Evolutionary conservation across 768 basidiomycete species (phyloP), one percentile per base, ranked within the genome.

Genomic region (Psilocybe azurescens): DNA sequence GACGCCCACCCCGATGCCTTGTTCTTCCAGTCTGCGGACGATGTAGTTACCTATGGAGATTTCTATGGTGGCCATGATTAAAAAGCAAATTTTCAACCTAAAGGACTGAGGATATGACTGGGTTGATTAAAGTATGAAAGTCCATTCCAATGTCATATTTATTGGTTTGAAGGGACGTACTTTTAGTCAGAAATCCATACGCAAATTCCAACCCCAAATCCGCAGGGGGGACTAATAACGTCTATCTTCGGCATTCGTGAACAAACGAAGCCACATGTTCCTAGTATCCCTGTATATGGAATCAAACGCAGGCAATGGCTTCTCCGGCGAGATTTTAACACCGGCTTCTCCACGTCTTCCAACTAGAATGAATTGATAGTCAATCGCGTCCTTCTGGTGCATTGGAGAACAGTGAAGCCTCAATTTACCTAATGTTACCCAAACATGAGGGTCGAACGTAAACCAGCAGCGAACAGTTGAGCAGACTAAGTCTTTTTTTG

Each of bases 1-100:
- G 13, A 16, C 16, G 18, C 58, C 14, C 6, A 61, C 60, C 47
- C 39, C 38, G 24, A 61, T 49, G 54, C 39, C 55, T 44, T 56
- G 55, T 44, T 61, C 54, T 56, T 49, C 47, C 33, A 61, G 60
- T 36, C 60, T 56, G 20, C 32, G 18, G 29, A 61, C 33, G 55
- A 61, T 56, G 55, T 61, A 61, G n/a, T 46, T 56, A 28, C 60
- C 60, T 16, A 61, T 61, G 32, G 33, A 50, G 36, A 61, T 56
- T 33, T 56, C 47, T 36, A 29, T 48, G 18, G 38, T 44, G 13
- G 49, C 48, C 58, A 44, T 58, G 56, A 49, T 29, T 16, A 36
- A 54, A 39, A 54, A 54, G n/a, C 32, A 5, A 30, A 30, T 5
- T 29, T 48, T 46, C 8, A 14, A 14, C 8, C 38, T 39, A 14